phyloP scores from a whole-genome alignment of 345 rosid genomes.

The Eucalyptus curtisii region DNA sequence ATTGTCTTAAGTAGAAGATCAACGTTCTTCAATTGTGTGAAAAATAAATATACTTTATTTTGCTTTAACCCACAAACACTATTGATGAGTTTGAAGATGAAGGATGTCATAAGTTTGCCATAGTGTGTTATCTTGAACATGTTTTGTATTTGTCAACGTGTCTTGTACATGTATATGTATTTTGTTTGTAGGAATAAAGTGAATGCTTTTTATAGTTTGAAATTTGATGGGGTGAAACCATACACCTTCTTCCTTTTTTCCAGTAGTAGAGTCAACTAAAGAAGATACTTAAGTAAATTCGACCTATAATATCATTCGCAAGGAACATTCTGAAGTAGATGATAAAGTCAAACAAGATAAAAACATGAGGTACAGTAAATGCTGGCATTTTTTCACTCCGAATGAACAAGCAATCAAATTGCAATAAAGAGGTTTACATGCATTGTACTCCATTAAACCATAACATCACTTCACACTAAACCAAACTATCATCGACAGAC shows the following conservation, averaged over 20 bases:
- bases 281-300: too few species aligned
- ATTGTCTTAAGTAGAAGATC: rapidly evolving
- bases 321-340: rapidly evolving
- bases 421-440: too few species aligned
- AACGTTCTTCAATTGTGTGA: too few species aligned
- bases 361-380: rapidly evolving
- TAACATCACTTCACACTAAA: too few species aligned
- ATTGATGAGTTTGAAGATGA: neutral
- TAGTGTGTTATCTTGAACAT: neutral
- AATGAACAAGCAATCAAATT: too few species aligned
- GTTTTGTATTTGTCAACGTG: neutral
- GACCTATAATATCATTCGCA: rapidly evolving
- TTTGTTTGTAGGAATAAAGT: neutral
- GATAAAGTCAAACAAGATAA: too few species aligned
- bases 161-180: neutral
- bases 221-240: too few species aligned
- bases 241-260: rapidly evolving
- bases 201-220: too few species aligned
- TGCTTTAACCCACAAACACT: too few species aligned
- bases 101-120: neutral
- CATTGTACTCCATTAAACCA: rapidly evolving
- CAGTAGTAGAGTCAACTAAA: rapidly evolving
- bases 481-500: rapidly evolving
- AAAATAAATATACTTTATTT: too few species aligned
- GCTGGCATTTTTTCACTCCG: too few species aligned